Conservation (phyloP, 2,329 filamentous ascomycete genomes). For the Claviceps paspali region DNA sequence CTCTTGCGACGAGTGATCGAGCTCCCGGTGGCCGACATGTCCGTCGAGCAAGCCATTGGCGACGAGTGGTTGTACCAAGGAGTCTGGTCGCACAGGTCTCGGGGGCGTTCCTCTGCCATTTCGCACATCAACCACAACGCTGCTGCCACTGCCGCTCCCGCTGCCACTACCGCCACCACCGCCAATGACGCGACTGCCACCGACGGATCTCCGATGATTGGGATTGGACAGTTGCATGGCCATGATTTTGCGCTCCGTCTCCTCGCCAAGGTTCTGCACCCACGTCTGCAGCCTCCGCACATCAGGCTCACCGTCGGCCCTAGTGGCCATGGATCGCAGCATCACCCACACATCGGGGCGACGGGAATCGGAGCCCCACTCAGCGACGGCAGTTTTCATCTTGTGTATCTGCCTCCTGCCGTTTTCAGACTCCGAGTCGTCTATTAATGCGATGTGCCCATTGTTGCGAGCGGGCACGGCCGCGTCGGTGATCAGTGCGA, state of each 20-base stretch:
- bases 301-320: constrained; percentile 23
- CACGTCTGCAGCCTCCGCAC: constrained; percentile 33
- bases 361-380: constrained; percentile 17
- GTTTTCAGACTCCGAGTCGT: constrained; percentile 21
- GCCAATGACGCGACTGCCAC: background rate
- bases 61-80: constrained; percentile 1
- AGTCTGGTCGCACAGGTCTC: constrained; percentile 4
- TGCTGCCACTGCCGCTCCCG: background rate
- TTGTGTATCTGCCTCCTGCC: constrained; percentile 26
- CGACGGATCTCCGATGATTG: constrained; percentile 18
- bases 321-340: constrained; percentile 29
- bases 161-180: background rate
- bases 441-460: constrained; percentile 16
- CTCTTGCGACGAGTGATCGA: constrained; percentile 13
- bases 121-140: constrained; percentile 6
- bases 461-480: constrained; percentile 6
- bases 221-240: constrained; percentile 28
- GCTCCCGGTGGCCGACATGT: background rate
- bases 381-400: constrained; percentile 24
- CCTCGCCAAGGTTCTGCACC: constrained; percentile 36
- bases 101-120: constrained; percentile 11
- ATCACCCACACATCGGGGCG: constrained; percentile 34
- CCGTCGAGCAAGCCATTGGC: background rate
- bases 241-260: constrained; percentile 29
- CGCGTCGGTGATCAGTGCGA: constrained; percentile 29